Percentiles rank a stretch among this genome's conserved stretches.
These are phyloP conservation scores for Sugiyamaella chiloensis DNA, from an alignment of 805 yeast genomes.

Conservation along the genomic window DNA sequence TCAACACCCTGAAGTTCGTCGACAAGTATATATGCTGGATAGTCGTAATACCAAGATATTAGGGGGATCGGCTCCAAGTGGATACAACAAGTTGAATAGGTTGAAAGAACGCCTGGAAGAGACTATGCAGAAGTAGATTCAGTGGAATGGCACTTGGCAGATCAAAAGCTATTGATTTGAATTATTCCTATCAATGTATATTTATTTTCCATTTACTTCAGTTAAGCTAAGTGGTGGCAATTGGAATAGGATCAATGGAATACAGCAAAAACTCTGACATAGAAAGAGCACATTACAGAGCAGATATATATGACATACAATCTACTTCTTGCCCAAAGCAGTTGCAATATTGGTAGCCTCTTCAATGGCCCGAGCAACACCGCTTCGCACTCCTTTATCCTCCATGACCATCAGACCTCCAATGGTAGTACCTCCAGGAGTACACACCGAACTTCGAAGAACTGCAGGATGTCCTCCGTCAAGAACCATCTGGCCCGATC, in stretches of 20 bases:
- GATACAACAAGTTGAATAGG: background rate
- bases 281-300: no score
- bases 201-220: no score
- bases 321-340: constrained; percentile 22
- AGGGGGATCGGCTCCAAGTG: constrained; percentile 17
- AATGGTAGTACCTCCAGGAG: constrained; percentile 98
- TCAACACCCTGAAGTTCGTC: constrained; percentile 3
- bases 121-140: background rate
- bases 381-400: constrained; percentile 83
- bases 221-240: no score
- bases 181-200: no score
- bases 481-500: constrained; percentile 87
- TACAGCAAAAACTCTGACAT: no score
- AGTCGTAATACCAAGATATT: constrained; percentile 4
- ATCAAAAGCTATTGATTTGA: no score
- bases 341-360: constrained; percentile 84
- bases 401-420: constrained; percentile 93
- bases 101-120: background rate
- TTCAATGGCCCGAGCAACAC: constrained; percentile 82
- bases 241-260: no score
- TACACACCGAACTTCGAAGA: constrained; percentile 82
- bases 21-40: constrained; percentile 20
- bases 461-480: constrained; percentile 87
- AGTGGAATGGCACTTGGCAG: background rate
- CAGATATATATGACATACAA: no score